phyloP scores from a whole-genome alignment of 2,329 filamentous ascomycete species.

The Coniochaeta hoffmannii region DNA sequence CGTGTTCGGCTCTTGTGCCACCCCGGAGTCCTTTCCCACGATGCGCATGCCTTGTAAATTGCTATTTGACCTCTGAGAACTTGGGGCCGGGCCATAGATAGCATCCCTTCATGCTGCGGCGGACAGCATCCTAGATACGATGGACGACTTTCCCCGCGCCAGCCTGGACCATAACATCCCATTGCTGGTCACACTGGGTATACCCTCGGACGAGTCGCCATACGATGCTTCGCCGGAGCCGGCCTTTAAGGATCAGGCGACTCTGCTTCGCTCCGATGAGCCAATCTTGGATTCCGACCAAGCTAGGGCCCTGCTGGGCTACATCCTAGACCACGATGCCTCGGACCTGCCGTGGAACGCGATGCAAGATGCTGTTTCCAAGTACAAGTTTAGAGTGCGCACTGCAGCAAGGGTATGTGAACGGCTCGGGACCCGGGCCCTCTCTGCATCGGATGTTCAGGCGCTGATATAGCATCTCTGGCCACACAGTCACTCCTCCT shows the following conservation, averaged over 20 bases:
- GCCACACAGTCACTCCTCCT: conserved; percentile 42
- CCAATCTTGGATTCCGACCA: conserved; percentile 58
- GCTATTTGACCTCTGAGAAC: neutral
- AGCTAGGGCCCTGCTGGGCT: conserved; percentile 56
- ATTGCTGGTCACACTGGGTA: conserved; percentile 73
- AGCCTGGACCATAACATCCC: conserved; percentile 86
- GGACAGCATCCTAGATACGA: conserved; percentile 24
- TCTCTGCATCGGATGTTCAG: conserved; percentile 11
- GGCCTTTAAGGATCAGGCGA: conserved; percentile 49
- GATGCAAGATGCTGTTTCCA: conserved; percentile 38
- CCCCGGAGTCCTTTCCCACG: neutral
- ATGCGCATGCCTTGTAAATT: neutral
- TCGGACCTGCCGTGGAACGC: conserved; percentile 60
- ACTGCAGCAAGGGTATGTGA: conserved; percentile 72
- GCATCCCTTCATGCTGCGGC: neutral
- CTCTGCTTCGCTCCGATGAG: conserved; percentile 63
- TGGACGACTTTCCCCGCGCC: conserved; percentile 73
- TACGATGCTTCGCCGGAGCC: conserved; percentile 35
- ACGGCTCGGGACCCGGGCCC: neutral
- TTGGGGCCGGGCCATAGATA: neutral
- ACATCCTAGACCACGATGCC: conserved; percentile 60
- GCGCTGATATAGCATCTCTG: conserved; percentile 18
- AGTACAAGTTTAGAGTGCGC: conserved; percentile 60
- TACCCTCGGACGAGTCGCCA: conserved; percentile 36
- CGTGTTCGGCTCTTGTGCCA: neutral